A percentile compares a stretch with the other conserved stretches of the same genome.
Conservation (phyloP, 345 rosid species). For the Moricandia arvensis region DNA sequence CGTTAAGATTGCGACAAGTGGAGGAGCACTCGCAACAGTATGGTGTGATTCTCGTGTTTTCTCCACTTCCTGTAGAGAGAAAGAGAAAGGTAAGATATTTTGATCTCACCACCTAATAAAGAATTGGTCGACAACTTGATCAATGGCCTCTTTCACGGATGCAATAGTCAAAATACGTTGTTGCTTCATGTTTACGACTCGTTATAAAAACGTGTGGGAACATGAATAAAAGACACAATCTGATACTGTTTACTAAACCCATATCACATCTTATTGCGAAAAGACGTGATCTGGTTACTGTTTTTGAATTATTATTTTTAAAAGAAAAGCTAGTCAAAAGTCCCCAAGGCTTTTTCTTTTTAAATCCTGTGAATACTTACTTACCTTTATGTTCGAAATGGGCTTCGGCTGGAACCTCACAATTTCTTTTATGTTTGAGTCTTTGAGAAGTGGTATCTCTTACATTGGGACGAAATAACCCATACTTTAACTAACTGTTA, state of each 20-base stretch:
- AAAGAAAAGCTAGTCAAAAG: neutral
- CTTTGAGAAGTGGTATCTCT: neutral
- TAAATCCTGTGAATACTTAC: neutral
- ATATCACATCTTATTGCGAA: neutral
- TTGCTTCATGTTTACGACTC: conserved; percentile 12
- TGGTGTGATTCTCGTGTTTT: conserved; percentile 23
- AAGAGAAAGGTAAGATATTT: neutral
- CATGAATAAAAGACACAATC: neutral
- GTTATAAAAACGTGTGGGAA: conserved; percentile 24
- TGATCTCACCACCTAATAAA: conserved; percentile 21
- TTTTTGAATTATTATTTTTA: no score
- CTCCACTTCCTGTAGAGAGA: conserved; percentile 1
- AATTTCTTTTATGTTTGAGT: neutral
- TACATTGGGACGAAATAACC: neutral
- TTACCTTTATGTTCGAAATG: neutral
- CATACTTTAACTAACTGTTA: neutral
- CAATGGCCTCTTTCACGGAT: conserved; percentile 17
- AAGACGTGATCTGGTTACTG: no score
- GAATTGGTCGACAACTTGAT: conserved; percentile 11
- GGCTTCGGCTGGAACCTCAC: neutral
- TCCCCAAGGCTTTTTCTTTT: neutral
- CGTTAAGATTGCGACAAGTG: conserved; percentile 25
- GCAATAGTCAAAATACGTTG: conserved; percentile 3
- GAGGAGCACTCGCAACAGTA: conserved; percentile 8
- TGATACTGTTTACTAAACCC: neutral